These are phyloP conservation scores for Hemisphaericaspora xylofermentans DNA, from an alignment of 1,139 yeast species.

Conservation along the genomic window DNA sequence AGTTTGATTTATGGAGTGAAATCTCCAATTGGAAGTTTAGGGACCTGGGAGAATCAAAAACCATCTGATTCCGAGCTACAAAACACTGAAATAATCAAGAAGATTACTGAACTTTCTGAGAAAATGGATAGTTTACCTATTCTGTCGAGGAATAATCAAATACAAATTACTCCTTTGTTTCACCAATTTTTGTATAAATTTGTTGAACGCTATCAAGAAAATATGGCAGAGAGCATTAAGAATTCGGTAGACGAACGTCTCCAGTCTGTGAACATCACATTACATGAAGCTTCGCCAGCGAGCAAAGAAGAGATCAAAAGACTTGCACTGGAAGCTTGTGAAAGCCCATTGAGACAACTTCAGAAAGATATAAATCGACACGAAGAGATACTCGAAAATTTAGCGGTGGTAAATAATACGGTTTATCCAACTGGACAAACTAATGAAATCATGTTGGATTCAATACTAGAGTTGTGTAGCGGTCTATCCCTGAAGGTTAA, in stretches of 20 bases:
- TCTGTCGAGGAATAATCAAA: slow-evolving; percentile 30
- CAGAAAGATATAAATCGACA: slow-evolving; percentile 16
- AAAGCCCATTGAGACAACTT: slow-evolving; percentile 4
- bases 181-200: slow-evolving; percentile 37
- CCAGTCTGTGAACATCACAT: slow-evolving; percentile 1
- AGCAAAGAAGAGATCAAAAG: slow-evolving; percentile 5
- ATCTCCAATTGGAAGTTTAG: not conserved
- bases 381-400: slow-evolving; percentile 29
- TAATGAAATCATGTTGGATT: slow-evolving; percentile 16
- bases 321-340: not conserved
- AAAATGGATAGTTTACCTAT: slow-evolving; percentile 22
- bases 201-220: slow-evolving; percentile 29
- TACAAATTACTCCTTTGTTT: slow-evolving; percentile 44
- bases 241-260: slow-evolving; percentile 10
- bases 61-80: not conserved
- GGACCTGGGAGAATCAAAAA: too few relatives aligned
- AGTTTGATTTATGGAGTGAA: too few relatives aligned
- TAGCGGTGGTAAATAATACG: slow-evolving; percentile 12
- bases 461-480: slow-evolving; percentile 34
- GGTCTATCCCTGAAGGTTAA: slow-evolving; percentile 39
- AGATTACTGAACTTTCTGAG: not conserved
- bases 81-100: slow-evolving; percentile 8
- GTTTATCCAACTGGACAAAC: slow-evolving; percentile 1
- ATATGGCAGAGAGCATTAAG: not conserved
- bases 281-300: slow-evolving; percentile 3